phyloP scores from a whole-genome alignment of 192 early-diverging fungal species.

The Phlyctochytrium bullatum region DNA sequence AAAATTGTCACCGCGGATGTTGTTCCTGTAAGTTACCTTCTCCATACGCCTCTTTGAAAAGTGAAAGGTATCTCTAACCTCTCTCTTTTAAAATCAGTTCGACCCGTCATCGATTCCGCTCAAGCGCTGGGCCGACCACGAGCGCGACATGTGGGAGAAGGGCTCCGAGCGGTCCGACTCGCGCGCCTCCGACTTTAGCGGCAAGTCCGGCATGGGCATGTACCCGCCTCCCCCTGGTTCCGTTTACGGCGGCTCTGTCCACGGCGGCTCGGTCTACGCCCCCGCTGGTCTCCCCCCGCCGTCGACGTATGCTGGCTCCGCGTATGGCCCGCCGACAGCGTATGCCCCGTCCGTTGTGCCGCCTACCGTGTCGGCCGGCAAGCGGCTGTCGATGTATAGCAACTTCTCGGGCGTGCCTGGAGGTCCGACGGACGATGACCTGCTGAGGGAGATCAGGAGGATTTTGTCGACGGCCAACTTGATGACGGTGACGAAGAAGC shows the following conservation, averaged over 20 bases:
- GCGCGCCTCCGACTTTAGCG: slow-evolving; percentile 28
- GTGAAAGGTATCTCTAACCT: not conserved
- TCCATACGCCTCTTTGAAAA: slow-evolving; percentile 3
- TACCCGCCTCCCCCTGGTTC: slow-evolving; percentile 19
- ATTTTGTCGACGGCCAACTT: slow-evolving; percentile 84
- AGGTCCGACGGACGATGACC: slow-evolving; percentile 39
- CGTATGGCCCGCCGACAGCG: slow-evolving; percentile 13
- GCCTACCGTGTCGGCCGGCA: not conserved
- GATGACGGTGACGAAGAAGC: slow-evolving; percentile 99
- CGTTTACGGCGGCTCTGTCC: slow-evolving; percentile 14
- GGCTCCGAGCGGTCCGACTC: slow-evolving; percentile 28
- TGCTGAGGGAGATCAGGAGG: slow-evolving; percentile 45
- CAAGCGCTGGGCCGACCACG: slow-evolving; percentile 81
- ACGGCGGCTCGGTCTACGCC: slow-evolving; percentile 29
- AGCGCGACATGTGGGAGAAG: slow-evolving; percentile 44
- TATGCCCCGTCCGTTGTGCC: not conserved
- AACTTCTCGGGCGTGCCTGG: not conserved
- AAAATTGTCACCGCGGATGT: slow-evolving; percentile 55
- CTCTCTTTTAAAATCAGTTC: slow-evolving; percentile 50
- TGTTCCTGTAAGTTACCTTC: slow-evolving; percentile 58
- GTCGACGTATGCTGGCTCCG: slow-evolving; percentile 7
- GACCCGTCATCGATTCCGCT: slow-evolving; percentile 82
- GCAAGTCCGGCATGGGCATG: not conserved
- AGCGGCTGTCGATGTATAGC: slow-evolving; percentile 6
- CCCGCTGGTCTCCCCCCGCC: not conserved